Evolutionary conservation across 495 filamentous ascomycete species (phyloP).

Genomic region (Astrothelium macrocarpum): DNA sequence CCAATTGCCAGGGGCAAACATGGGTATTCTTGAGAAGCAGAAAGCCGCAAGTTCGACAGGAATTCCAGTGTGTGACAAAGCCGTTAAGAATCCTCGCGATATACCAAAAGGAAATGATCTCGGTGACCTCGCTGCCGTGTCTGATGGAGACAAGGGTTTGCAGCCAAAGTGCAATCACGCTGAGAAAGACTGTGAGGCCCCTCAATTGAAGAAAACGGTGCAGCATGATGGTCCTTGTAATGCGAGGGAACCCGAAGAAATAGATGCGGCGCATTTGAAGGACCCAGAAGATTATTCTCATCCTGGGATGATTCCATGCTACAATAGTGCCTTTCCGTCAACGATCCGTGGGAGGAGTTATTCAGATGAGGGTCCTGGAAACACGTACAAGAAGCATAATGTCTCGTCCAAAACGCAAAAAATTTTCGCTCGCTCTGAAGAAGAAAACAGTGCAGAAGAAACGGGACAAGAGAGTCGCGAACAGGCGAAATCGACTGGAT

Average conservation of each 20-base stretch:
- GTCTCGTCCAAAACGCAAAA: not conserved
- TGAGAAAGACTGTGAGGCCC: not conserved
- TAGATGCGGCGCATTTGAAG: not conserved
- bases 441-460: not conserved
- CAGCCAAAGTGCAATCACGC: not conserved
- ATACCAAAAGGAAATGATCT: not conserved
- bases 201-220: not conserved
- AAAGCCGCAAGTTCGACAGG: not conserved
- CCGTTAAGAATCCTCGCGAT: not conserved
- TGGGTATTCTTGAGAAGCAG: not conserved
- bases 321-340: not conserved
- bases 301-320: not conserved
- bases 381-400: not conserved
- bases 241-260: no score
- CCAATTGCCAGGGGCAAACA: not conserved
- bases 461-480: not conserved
- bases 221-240: not conserved
- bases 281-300: not conserved
- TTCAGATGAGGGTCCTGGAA: not conserved
- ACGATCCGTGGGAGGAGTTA: not conserved
- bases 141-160: not conserved
- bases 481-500: not conserved
- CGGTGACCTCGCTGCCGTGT: not conserved
- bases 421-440: not conserved
- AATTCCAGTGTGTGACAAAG: not conserved